Base-by-base conservation (phyloP, 148 eudicot genomes). In the Rhododendron henanense region DNA sequence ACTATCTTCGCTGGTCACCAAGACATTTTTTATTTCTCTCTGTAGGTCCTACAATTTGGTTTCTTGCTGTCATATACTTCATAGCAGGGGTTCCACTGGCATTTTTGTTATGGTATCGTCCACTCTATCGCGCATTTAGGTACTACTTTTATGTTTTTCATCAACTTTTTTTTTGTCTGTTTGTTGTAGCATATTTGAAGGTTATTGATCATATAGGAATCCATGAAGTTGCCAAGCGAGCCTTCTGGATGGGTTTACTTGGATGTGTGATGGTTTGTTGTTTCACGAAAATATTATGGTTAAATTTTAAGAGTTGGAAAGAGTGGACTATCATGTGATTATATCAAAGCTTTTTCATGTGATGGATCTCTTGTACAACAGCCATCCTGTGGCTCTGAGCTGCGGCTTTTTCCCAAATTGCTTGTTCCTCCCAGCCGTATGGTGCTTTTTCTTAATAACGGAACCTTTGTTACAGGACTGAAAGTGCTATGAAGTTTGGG, bases 81-180 rank as follows among this genome's bases (percentile, higher is more conserved):
- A 84, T 97, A 84, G 75, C 92, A 35, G 98, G 98, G 84, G 93
- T 92, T 89, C 99, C 98, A 81, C 96, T 94, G 77, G 94, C 95
- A 65, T 95, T 91, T 87, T 89, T 91, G 41, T 81, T 90, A 8
- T 97, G 99, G 99, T 97, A 97, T 88, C 98, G 95, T 85, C 96
- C 99, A 35, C 92, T 95, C 9, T 95, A 97, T 87, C 98, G 98
- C 85, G 99, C 99, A 78, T 92, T 93, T 94, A 95, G 96, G 99
- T 97, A 92, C 59, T 85, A 33, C 8, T 28, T 71, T 31, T 14
- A 71, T 71, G 39, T 5, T 71, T 31, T 31, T 71, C 76, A 14
- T 33, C 74, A 67, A 25, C 28, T 67, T 25, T 25, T 25, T 0
- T 63, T 69, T 0, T 28, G 75, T 69, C 75, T 2, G 5, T 14